These are phyloP conservation scores for Ascochyta viciae-villosae DNA, from an alignment of 2,329 filamentous ascomycete species.

Conservation along the genomic window DNA sequence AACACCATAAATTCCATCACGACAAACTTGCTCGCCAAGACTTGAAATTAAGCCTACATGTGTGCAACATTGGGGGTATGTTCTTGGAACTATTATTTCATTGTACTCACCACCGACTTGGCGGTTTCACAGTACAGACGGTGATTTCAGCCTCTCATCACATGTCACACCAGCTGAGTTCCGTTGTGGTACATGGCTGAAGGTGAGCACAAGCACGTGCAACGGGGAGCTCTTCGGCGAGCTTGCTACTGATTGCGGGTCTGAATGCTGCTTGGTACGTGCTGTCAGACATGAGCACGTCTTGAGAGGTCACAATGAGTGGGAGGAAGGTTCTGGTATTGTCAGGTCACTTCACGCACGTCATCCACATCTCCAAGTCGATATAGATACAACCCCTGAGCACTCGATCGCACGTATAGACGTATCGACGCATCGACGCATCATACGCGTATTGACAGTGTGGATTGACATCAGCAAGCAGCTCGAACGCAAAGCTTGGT, in stretches of 20 bases:
- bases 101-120: not conserved
- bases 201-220: not conserved
- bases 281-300: not conserved
- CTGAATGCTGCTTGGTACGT: too few relatives aligned
- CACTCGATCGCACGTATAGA: too few relatives aligned
- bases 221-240: not conserved
- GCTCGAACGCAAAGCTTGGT: conserved; percentile 4
- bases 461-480: not conserved
- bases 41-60: not conserved
- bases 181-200: not conserved
- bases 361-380: too few relatives aligned
- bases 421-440: too few relatives aligned
- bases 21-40: not conserved
- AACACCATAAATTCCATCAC: conserved; percentile 10
- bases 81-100: not conserved
- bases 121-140: not conserved
- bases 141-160: not conserved
- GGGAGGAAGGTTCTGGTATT: too few relatives aligned
- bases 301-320: not conserved
- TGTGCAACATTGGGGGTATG: not conserved
- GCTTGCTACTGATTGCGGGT: not conserved
- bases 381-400: too few relatives aligned
- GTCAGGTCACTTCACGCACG: not conserved
- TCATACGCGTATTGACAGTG: too few relatives aligned
- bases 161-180: not conserved